Conservation (phyloP, 257 asterid species). For the Orobanche coerulescens region DNA sequence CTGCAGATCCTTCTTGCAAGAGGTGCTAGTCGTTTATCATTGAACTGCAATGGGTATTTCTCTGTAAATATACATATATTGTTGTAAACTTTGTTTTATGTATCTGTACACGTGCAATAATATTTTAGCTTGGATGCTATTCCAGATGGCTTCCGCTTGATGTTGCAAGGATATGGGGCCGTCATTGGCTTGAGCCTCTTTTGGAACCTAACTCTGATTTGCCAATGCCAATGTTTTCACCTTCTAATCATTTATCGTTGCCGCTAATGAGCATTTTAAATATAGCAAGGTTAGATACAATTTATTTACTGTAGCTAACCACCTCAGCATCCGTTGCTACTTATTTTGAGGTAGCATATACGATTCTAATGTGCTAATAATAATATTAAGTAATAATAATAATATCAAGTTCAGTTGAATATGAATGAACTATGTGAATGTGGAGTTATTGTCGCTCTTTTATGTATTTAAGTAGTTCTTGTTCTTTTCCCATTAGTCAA, state of each 20-base stretch:
- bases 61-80: background rate
- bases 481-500: background rate
- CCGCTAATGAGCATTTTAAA: conserved; percentile 87
- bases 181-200: conserved; percentile 94
- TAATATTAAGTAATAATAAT: background rate
- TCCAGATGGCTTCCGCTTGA: conserved; percentile 96
- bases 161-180: conserved; percentile 97
- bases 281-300: conserved; percentile 69
- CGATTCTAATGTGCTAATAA: background rate
- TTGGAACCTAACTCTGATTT: conserved; percentile 65
- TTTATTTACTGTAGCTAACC: background rate
- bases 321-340: background rate
- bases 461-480: background rate
- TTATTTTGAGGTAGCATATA: background rate
- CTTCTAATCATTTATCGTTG: conserved; percentile 73
- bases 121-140: conserved; percentile 14
- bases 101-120: background rate
- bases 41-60: conserved; percentile 91
- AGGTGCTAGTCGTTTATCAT: conserved; percentile 83
- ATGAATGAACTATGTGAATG: background rate
- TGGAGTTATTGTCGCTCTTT: background rate
- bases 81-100: conserved; percentile 5
- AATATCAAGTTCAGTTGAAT: background rate
- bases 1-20: conserved; percentile 81
- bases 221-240: conserved; percentile 55